Evolutionary conservation across 2,329 filamentous ascomycete species (phyloP).

Genomic region (Ophiocordyceps sinensis): DNA sequence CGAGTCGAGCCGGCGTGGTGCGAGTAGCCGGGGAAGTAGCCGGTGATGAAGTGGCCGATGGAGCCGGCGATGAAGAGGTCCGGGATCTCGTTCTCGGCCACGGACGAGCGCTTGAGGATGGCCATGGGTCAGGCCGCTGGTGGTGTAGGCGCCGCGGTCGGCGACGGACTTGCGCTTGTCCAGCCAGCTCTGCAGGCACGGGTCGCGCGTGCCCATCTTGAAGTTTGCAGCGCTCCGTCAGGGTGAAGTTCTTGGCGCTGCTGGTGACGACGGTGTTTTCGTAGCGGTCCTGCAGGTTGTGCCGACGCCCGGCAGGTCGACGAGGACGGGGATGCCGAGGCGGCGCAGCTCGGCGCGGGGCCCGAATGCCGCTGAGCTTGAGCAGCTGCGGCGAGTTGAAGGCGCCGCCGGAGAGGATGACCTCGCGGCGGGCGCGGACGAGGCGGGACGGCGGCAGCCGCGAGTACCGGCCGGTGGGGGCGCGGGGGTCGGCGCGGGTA

Average conservation of each 20-base stretch:
- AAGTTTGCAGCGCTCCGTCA: conserved; percentile 13
- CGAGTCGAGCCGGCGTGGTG: conserved; percentile 8
- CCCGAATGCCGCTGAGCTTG: conserved; percentile 30
- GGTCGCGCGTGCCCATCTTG: conserved; percentile 12
- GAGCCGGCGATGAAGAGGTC: conserved; percentile 13
- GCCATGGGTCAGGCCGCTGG: conserved; percentile 9
- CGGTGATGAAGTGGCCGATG: conserved; percentile 12
- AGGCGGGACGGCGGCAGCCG: conserved; percentile 7
- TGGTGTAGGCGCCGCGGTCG: conserved; percentile 9
- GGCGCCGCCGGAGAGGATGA: conserved; percentile 32
- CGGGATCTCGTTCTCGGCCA: conserved; percentile 11
- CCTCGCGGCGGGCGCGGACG: conserved; percentile 24
- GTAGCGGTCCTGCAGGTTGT: conserved; percentile 27
- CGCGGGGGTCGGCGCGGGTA: conserved; percentile 29
- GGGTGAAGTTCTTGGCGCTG: conserved; percentile 4
- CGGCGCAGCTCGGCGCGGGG: conserved; percentile 20
- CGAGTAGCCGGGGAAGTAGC: conserved; percentile 13
- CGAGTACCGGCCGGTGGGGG: conserved; percentile 6
- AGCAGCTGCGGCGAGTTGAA: conserved; percentile 32
- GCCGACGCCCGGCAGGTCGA: conserved; percentile 47
- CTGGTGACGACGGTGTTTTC: conserved; percentile 8
- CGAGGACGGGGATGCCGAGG: conserved; percentile 34
- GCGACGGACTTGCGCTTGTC: background rate
- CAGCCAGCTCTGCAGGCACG: conserved; percentile 12
- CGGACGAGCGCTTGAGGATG: conserved; percentile 13